phyloP scores from a whole-genome alignment of 305 asterid species.

The Fraxinus floribunda region DNA sequence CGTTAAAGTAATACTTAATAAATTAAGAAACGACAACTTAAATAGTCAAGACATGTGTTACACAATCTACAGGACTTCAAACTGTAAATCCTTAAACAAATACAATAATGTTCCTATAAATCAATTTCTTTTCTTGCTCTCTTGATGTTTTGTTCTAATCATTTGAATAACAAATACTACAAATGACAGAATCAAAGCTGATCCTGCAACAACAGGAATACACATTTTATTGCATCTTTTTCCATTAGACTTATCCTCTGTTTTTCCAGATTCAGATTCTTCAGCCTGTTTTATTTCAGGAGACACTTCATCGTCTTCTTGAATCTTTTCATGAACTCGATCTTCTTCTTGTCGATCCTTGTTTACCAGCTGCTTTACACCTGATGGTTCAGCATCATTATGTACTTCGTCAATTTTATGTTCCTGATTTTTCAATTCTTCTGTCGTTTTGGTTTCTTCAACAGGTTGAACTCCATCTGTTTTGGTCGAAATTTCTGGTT shows the following conservation, averaged over 20 bases:
- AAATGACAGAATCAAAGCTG: slow-evolving; percentile 60
- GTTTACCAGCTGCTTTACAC: slow-evolving; percentile 5
- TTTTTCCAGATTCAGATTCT: slow-evolving; percentile 16
- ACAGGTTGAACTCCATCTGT: neutral
- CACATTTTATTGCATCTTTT: slow-evolving; percentile 40
- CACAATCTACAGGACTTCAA: slow-evolving; percentile 7
- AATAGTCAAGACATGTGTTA: neutral
- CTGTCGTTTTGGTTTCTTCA: slow-evolving; percentile 2
- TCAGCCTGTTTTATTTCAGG: neutral
- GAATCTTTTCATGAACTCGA: slow-evolving; percentile 1
- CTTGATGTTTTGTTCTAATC: slow-evolving; percentile 48
- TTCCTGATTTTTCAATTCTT: slow-evolving; percentile 25
- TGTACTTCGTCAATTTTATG: neutral
- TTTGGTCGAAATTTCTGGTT: neutral
- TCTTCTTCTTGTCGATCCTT: slow-evolving; percentile 13
- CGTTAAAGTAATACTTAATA: neutral
- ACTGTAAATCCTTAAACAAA: neutral
- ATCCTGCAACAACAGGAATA: slow-evolving; percentile 66
- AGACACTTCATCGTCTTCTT: slow-evolving; percentile 13
- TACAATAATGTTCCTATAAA: neutral
- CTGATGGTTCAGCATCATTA: slow-evolving; percentile 15
- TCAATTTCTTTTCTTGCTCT: slow-evolving; percentile 42
- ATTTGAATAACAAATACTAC: slow-evolving; percentile 60
- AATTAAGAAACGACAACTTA: neutral
- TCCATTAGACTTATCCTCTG: slow-evolving; percentile 5